Evolutionary conservation across 2,329 filamentous ascomycete species (phyloP), one percentile per base, ranked within the genome.

Genomic region (Didymella glomerata): DNA sequence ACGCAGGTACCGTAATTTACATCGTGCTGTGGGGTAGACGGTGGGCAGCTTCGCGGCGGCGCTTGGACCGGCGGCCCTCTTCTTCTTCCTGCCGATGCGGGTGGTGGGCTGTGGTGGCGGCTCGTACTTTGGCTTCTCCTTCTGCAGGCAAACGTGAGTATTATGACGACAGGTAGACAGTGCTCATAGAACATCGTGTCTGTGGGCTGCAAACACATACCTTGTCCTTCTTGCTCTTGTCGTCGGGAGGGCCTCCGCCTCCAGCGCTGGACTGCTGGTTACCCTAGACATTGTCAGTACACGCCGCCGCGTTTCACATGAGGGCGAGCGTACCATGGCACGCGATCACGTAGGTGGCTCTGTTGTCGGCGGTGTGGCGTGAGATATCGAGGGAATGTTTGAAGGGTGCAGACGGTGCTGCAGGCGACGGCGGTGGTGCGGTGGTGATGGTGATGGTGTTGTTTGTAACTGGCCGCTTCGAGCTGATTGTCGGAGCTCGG

Each of bases 81-180:
- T 94, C 91, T 99, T 99, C 90, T 96, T 97, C 76, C 94, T 92
- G 62, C 95, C 95, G 77, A 99, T 90, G 78, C 95, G 92, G 68
- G 95, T 98, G 63, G 95, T 99, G 64, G 95, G 95, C 75, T 94
- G 90, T 79, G 95, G 95, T 69, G 95, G 95, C 66, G 95, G 95
- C 81, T 99, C 95, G 85, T 99, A 99, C 90, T 97, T 98, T 77
- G 95, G 95, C 89, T 99, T 99, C 65, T 99, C 94, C 86, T 99
- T 98, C 94, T 97, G 62, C 42, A 27, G 54, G 44, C 61, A 48
- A 36, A 32, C 20, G 60, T 72, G 41, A 70, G 69, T 59, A 55
- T 64, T 53, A 38, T 38, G 40, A 57, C 52, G 50, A 41, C 49
- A 59, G 57, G 24, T 28, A 40, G 5, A 18, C n/a, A 16, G 24